Evolutionary conservation across 129 eudicot genomes (phyloP).

Genomic region (Artemisia tridentata): DNA sequence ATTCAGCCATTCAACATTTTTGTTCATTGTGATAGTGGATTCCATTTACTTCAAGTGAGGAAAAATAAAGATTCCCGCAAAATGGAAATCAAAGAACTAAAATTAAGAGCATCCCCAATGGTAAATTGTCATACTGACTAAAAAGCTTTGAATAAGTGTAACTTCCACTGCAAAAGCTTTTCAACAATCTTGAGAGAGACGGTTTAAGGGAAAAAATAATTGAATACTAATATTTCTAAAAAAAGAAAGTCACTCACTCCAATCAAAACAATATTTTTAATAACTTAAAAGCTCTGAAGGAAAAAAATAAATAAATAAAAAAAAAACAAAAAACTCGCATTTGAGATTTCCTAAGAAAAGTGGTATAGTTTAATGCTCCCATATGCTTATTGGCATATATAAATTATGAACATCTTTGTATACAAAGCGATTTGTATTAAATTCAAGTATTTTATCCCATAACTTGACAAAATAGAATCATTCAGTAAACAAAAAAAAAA

Average conservation of each 20-base stretch:
- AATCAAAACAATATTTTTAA: too few relatives aligned
- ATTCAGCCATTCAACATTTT: background rate
- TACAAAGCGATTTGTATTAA: background rate
- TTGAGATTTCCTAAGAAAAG: background rate
- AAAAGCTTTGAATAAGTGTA: too few relatives aligned
- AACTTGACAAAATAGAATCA: constrained; percentile 1
- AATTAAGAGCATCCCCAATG: background rate
- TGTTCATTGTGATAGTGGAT: background rate
- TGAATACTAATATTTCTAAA: too few relatives aligned
- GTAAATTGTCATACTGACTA: too few relatives aligned
- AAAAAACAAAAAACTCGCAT: too few relatives aligned
- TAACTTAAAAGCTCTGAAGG: too few relatives aligned
- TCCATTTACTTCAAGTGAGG: background rate
- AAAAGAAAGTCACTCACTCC: too few relatives aligned
- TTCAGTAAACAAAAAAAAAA: background rate
- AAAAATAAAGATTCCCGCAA: background rate
- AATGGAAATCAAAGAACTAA: background rate
- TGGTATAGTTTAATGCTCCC: background rate
- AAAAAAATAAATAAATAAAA: too few relatives aligned
- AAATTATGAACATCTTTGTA: background rate
- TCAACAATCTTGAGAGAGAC: too few relatives aligned
- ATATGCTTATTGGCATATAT: background rate
- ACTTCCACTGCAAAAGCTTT: too few relatives aligned
- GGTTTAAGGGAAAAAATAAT: too few relatives aligned
- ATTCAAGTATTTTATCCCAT: background rate